Percentiles rank a stretch among this genome's conserved stretches.
Evolutionary conservation across 2,329 filamentous ascomycete genomes (phyloP).

Genomic region (Aspergillus tamarii): DNA sequence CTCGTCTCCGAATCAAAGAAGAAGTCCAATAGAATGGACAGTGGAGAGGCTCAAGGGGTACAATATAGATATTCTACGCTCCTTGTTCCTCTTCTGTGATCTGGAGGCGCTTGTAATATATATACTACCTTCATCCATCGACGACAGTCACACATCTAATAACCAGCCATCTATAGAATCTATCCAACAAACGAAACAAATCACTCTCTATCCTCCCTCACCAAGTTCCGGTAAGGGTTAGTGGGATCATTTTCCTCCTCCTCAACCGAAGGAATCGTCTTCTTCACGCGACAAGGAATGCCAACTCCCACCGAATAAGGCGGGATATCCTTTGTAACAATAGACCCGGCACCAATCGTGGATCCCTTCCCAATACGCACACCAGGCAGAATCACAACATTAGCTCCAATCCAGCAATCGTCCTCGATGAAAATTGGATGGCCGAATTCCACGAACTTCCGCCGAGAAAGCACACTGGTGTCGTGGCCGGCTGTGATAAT

Average conservation of each 20-base stretch:
- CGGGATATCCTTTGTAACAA: slow-evolving; percentile 45
- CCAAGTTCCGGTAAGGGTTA: slow-evolving; percentile 26
- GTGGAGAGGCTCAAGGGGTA: too few relatives aligned
- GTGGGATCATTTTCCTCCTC: slow-evolving; percentile 29
- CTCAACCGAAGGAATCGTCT: slow-evolving; percentile 27
- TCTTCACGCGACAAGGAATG: slow-evolving; percentile 28
- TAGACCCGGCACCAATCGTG: slow-evolving; percentile 44
- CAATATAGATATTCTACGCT: too few relatives aligned
- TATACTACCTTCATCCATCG: too few relatives aligned
- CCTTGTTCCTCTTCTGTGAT: too few relatives aligned
- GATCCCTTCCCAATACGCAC: slow-evolving; percentile 47
- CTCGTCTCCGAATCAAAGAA: too few relatives aligned
- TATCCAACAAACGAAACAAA: neutral
- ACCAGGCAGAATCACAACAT: slow-evolving; percentile 48
- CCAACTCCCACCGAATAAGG: slow-evolving; percentile 37
- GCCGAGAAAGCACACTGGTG: slow-evolving; percentile 51
- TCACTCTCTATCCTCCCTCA: slow-evolving; percentile 17
- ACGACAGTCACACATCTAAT: neutral
- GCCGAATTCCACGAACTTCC: slow-evolving; percentile 55
- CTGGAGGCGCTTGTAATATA: too few relatives aligned
- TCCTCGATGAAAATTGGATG: slow-evolving; percentile 52
- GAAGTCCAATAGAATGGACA: too few relatives aligned
- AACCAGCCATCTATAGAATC: neutral
- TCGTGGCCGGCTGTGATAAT: slow-evolving; percentile 60
- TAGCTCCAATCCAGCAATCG: slow-evolving; percentile 56